phyloP scores from a whole-genome alignment of 768 basidiomycete genomes.

The Rhodotorula diobovata region DNA sequence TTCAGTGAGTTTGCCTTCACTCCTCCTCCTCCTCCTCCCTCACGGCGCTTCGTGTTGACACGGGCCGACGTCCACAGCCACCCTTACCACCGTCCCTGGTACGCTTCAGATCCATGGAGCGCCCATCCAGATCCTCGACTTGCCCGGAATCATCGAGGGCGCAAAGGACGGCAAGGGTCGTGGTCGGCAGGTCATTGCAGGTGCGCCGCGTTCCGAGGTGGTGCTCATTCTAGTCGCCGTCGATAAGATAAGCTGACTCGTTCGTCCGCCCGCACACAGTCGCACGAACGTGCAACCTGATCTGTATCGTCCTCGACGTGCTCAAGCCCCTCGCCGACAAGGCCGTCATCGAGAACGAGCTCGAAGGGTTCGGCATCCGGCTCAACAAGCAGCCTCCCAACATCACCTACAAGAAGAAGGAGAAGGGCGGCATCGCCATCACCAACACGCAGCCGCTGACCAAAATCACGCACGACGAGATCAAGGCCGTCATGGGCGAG shows the following conservation, averaged over 20 bases:
- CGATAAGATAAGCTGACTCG: not conserved
- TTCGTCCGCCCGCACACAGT: slow-evolving; percentile 59
- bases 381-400: slow-evolving; percentile 91
- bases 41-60: no score
- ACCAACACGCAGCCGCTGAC: slow-evolving; percentile 95
- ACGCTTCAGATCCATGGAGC: slow-evolving; percentile 92
- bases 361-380: slow-evolving; percentile 82
- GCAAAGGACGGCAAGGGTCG: slow-evolving; percentile 93
- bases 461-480: slow-evolving; percentile 91
- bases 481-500: slow-evolving; percentile 89
- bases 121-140: slow-evolving; percentile 71
- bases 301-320: slow-evolving; percentile 97
- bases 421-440: slow-evolving; percentile 88
- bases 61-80: slow-evolving; percentile 1
- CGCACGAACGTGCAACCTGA: slow-evolving; percentile 94
- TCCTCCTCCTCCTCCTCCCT: not conserved
- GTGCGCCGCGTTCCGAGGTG: slow-evolving; percentile 38
- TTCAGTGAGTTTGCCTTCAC: slow-evolving; percentile 56
- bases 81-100: slow-evolving; percentile 62
- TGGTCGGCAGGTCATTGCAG: slow-evolving; percentile 70
- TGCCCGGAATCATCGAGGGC: slow-evolving; percentile 90
- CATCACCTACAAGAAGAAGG: slow-evolving; percentile 55
- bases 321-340: slow-evolving; percentile 90
- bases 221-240: slow-evolving; percentile 53
- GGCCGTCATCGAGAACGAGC: slow-evolving; percentile 73